Base-by-base conservation (phyloP, 176 grass and related monocot species). In the Carex parvula region DNA sequence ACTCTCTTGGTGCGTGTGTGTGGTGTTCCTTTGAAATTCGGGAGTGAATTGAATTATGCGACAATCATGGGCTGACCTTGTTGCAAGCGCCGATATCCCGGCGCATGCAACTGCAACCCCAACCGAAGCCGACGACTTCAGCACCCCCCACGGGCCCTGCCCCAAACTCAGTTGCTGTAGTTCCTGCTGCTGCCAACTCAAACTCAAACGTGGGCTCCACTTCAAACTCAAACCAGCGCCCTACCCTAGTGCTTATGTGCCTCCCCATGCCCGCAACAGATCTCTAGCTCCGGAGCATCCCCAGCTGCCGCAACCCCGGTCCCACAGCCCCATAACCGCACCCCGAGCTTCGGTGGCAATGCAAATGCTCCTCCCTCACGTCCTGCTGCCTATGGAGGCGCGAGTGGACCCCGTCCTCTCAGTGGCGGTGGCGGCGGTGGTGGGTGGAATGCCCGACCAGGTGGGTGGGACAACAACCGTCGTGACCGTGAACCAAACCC, bases 11-110 rank as follows among this genome's bases (percentile, higher is more conserved):
- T 29, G 21, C 20, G 44, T 54, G 24, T 3, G 21, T 22, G n/a
- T 54, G 12, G 12, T 13, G 11, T 52, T 75, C 48, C 20, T 64
- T 42, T 10, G 58, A 81, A 62, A 81, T 46, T 64, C 2, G 77
- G 72, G 71, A 64, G 73, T 81, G 52, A 83, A 88, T 83, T 90
- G 90, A 97, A 92, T 97, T 94, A 97, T 97, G 94, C 94, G 94
- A 92, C 87, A 86, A 83, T 97, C 94, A 94, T 97, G 94, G 94
- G 94, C 94, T 97, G 94, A 97, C 81, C 92, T 92, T 89, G 90
- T 97, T 88, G 94, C 92, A 88, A 94, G 94, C 92, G 92, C 94
- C 92, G 94, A 97, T 75, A 93, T 67, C 88, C 89, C 94, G 92
- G 94, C 88, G 94, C 64, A 87, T 89, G 92, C 37, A 54, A 91